Base-by-base conservation (phyloP, 805 yeast species). In the Saccharomyces eubayanus region DNA sequence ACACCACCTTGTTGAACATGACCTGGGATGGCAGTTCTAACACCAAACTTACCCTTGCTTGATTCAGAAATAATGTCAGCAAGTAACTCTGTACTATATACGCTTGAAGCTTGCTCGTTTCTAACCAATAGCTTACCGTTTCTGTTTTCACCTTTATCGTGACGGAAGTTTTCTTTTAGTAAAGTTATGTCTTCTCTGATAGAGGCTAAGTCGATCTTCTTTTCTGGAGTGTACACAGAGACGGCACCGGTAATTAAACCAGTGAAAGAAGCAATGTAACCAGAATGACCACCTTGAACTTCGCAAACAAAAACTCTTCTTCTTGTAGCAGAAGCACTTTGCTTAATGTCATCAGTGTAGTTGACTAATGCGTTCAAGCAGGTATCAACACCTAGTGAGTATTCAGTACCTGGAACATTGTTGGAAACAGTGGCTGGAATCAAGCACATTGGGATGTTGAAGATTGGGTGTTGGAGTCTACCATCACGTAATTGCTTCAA, bases 341-440 rank as follows among this genome's bases (percentile, higher is more conserved):
- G 97, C 74, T 94, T 91, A 60, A 94, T 85, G 28, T 88, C 89
- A 71, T 94, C 99, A 74, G 98, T 92, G 76, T 94, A 94, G 54
- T 86, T 83, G 58, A 90, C 89, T 64, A 94, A 77, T 9, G 94
- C 76, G 72, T 94, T 94, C 76, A 94, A 76, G 76, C 99, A 95
- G 10, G 99, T 94, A 70, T 94, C 99, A 11, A 90, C 79, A 55
- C 99, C 99, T 55, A 94, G 74, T 0, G 97, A 90, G 72, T 90
- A 90, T 72, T 94, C 97, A 1, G 98, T 86, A 56, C 99, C 99
- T n/a, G 99, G 99, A 50, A 94, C 98, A 63, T 94, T 94, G 74
- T 94, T 94, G 16, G 97, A 90, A 59, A 94, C 89, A 2, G 99
- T 94, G 2, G 98, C 92, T 10, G 99, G 99, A 60, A 94, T 78